These are phyloP conservation scores for Ceratobasidium sp. DNA, from an alignment of 1,284 basidiomycete species.

Conservation along the genomic window DNA sequence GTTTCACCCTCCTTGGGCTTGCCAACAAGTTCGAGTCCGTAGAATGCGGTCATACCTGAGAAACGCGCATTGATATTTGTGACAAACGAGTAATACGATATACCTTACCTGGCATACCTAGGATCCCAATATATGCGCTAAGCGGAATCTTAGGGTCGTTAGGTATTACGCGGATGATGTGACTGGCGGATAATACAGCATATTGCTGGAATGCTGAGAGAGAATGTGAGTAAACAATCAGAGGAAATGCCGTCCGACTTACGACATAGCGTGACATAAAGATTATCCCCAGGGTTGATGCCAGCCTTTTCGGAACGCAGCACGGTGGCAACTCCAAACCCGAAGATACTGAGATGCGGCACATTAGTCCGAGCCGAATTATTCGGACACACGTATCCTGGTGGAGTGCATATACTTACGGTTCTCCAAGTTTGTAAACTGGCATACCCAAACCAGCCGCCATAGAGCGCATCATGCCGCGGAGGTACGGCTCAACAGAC, in stretches of 20 bases:
- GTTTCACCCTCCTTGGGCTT: conserved; percentile 66
- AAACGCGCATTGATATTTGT: background rate
- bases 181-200: conserved; percentile 52
- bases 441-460: background rate
- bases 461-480: conserved; percentile 54
- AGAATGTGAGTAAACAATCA: conserved; percentile 46
- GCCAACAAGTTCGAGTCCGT: conserved; percentile 61
- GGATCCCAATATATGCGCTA: conserved; percentile 63
- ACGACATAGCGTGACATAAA: conserved; percentile 18
- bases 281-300: conserved; percentile 60
- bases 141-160: conserved; percentile 60
- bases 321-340: conserved; percentile 49
- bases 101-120: conserved; percentile 61
- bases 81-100: too few relatives aligned
- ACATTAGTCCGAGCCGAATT: conserved; percentile 55
- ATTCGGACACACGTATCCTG: too few relatives aligned
- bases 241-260: background rate
- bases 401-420: too few relatives aligned
- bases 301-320: conserved; percentile 59
- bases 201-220: conserved; percentile 28
- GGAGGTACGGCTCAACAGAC: conserved; percentile 61
- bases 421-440: conserved; percentile 5
- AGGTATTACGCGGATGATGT: background rate
- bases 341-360: too few relatives aligned
- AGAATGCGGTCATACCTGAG: conserved; percentile 53